Evolutionary conservation across 2,329 filamentous ascomycete genomes (phyloP).

Genomic region (Colletotrichum tropicale): DNA sequence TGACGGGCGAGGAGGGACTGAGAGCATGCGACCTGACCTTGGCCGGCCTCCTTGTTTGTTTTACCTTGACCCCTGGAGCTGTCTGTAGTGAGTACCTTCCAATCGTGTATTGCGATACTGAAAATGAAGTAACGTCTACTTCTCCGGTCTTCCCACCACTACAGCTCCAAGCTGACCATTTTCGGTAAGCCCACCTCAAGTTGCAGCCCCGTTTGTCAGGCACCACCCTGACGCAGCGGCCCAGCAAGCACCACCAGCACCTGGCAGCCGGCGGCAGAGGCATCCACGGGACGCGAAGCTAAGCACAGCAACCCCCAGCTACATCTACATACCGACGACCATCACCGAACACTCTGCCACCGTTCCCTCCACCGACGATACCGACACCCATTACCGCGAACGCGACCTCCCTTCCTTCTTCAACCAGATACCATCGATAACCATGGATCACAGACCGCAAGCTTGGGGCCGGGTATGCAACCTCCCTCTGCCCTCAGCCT

Average conservation of each 20-base stretch:
- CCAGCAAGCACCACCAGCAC: background rate
- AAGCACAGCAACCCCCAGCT: conserved; percentile 15
- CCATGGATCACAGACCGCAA: conserved; percentile 76
- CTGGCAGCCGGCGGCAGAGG: conserved; percentile 20
- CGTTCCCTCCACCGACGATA: conserved; percentile 2
- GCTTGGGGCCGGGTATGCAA: conserved; percentile 72
- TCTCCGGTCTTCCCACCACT: background rate
- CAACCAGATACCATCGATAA: conserved; percentile 19
- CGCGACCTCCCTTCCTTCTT: background rate
- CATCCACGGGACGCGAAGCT: conserved; percentile 31
- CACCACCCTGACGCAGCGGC: conserved; percentile 7
- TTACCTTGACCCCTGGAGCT: conserved; percentile 12
- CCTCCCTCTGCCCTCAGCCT: conserved; percentile 21
- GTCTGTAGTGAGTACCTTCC: background rate
- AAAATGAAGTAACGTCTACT: background rate
- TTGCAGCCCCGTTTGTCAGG: conserved; percentile 17
- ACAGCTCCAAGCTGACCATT: conserved; percentile 13
- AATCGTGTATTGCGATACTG: background rate
- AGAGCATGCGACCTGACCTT: conserved; percentile 8
- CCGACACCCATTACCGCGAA: conserved; percentile 2
- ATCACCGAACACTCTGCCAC: background rate
- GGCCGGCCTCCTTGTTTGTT: conserved; percentile 10
- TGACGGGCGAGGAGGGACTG: background rate
- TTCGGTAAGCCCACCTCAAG: conserved; percentile 2
- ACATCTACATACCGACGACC: conserved; percentile 4